Evolutionary conservation across 305 asterid genomes (phyloP).

Genomic region (Plantago rigida): DNA sequence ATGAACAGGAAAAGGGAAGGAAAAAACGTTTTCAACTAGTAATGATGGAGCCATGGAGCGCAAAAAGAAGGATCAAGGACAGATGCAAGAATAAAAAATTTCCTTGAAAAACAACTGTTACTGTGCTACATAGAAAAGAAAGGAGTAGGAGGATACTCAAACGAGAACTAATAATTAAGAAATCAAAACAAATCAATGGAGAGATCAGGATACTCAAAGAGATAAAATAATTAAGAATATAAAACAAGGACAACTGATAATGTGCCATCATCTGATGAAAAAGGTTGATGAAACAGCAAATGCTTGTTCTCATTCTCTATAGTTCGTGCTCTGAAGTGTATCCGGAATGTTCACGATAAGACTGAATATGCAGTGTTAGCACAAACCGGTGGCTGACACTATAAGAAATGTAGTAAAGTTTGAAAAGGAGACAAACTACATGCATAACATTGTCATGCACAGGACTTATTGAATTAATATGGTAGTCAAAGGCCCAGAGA

Average conservation of each 20-base stretch:
- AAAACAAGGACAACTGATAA: neutral
- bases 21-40: too few species aligned
- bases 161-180: neutral
- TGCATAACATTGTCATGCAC: too few species aligned
- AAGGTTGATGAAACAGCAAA: too few species aligned
- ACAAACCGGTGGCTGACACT: neutral
- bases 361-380: constrained; percentile 1
- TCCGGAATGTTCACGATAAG: neutral
- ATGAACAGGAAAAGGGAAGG: too few species aligned
- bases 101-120: neutral
- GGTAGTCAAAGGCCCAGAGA: too few species aligned
- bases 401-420: too few species aligned
- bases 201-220: constrained; percentile 2
- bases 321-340: neutral
- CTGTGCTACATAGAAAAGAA: neutral
- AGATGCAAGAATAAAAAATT: neutral
- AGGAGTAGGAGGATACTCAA: neutral
- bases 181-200: neutral
- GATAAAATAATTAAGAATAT: neutral
- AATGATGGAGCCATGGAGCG: too few species aligned
- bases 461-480: too few species aligned
- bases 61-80: too few species aligned
- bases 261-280: neutral
- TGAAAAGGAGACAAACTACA: too few species aligned
- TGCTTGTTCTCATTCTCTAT: too few species aligned